Evolutionary conservation across 73 alveolate genomes (phyloP), one percentile per base, ranked within the genome.

Genomic region (Paramecium sexaurelia): DNA sequence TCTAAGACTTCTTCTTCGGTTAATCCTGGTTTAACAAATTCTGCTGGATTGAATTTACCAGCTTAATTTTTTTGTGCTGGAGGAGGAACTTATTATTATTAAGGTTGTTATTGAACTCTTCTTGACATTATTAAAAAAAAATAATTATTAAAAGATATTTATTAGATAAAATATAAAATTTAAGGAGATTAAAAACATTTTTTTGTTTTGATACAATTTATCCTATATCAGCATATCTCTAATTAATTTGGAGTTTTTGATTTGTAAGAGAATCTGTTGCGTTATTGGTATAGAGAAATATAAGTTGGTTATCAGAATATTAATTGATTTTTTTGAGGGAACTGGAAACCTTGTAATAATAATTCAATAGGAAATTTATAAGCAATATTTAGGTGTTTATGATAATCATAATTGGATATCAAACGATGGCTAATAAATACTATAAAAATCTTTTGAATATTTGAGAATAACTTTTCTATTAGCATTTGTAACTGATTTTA

Each of bases 1-100:
- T 97, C 98, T n/a, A 95, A 97, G 35, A 94, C 96, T 86, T 97
- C 98, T 73, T 97, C 98, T 73, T 96, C 98, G 39, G 98, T 95
- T 47, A 96, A 95, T 22, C 99, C 99, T 11, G 98, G 97, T 40
- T 45, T 66, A 29, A 32, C 93, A 73, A 61, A 87, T 1, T 87
- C 91, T 68, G 92, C 78, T 37, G 93, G 61, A 17, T 85, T 85
- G 32, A 85, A 85, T 15, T 17, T 20, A 17, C 32, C 69, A 51
- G 69, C 69, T 17, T 51, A 17, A 17, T 51, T 51, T 51, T 51
- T 17, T 51, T 35, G 41, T 4, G 6, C 41, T 35, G 2, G 41
- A 35, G 41, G 41, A 35, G 41, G 67, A 47, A 19, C 67, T 47
- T 35, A 35, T 35, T 35, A 11, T 47, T 47, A 7, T 47, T 47